Evolutionary conservation across 2,329 filamentous ascomycete genomes (phyloP).

Genomic region (Diaporthe vexans): DNA sequence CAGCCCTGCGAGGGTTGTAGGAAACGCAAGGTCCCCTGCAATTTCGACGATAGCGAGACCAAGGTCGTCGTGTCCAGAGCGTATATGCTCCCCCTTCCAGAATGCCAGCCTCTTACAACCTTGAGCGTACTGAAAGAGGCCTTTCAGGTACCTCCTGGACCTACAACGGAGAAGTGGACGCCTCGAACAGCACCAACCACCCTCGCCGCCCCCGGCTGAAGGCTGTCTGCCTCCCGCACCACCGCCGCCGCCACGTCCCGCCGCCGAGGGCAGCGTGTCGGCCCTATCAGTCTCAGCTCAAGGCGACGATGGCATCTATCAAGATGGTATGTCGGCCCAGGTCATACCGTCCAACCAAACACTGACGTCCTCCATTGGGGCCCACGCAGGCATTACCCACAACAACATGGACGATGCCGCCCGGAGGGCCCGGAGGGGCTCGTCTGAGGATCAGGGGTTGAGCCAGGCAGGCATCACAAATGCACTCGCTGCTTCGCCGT

Average conservation of each 20-base stretch:
- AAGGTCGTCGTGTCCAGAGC: constrained; percentile 63
- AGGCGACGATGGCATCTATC: background rate
- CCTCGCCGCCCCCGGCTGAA: constrained; percentile 10
- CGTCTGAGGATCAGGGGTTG: constrained; percentile 23
- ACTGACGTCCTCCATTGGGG: background rate
- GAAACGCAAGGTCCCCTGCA: constrained; percentile 57
- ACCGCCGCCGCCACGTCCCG: background rate
- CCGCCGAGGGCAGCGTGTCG: constrained; percentile 17
- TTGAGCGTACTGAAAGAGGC: constrained; percentile 23
- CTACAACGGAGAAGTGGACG: constrained; percentile 41
- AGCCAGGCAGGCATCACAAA: constrained; percentile 52
- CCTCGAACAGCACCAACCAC: constrained; percentile 38
- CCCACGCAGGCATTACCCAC: background rate
- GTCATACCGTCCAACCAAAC: too few species aligned
- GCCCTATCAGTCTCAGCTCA: constrained; percentile 14
- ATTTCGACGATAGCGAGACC: constrained; percentile 61
- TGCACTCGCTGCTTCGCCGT: constrained; percentile 56
- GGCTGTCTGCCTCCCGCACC: constrained; percentile 16
- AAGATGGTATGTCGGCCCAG: background rate
- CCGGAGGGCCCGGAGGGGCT: background rate
- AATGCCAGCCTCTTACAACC: constrained; percentile 14
- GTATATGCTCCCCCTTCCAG: constrained; percentile 47
- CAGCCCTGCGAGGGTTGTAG: constrained; percentile 59
- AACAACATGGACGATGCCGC: background rate
- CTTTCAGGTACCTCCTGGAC: constrained; percentile 44